Evolutionary conservation across 1,284 basidiomycete genomes (phyloP).

Genomic region (Rhodotorula sp.): DNA sequence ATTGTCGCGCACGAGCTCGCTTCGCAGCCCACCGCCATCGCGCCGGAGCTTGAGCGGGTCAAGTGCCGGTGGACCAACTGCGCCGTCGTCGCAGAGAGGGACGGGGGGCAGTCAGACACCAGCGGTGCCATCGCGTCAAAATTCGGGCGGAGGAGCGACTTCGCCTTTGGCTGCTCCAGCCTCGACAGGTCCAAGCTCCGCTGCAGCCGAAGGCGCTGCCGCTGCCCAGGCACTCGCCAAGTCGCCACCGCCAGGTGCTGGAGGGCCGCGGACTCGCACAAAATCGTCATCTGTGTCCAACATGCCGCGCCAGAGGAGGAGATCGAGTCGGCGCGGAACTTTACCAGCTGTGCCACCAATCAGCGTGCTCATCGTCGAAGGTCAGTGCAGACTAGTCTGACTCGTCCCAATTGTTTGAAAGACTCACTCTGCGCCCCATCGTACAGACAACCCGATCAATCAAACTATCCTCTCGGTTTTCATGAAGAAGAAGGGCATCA

Average conservation of each 20-base stretch:
- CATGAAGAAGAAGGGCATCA: conserved; percentile 94
- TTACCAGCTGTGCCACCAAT: conserved; percentile 75
- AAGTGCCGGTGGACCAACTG: conserved; percentile 1
- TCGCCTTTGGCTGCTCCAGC: neutral
- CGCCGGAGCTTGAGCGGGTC: conserved; percentile 16
- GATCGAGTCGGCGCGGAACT: conserved; percentile 21
- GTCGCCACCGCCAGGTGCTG: conserved; percentile 3
- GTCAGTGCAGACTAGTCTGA: conserved; percentile 53
- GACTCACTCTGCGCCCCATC: neutral
- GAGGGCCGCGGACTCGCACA: neutral
- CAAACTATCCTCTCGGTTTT: conserved; percentile 94
- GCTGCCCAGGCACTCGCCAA: neutral
- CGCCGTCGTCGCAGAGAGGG: neutral
- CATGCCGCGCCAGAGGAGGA: conserved; percentile 15
- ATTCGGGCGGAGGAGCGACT: neutral
- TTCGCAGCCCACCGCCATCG: neutral
- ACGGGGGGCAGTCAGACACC: neutral
- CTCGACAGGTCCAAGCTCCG: neutral
- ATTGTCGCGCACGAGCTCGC: neutral
- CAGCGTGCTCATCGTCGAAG: conserved; percentile 92
- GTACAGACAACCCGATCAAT: conserved; percentile 94
- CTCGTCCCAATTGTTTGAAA: rapidly evolving
- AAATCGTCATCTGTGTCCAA: neutral
- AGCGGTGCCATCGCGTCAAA: conserved; percentile 2
- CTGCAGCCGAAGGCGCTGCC: conserved; percentile 10